Conservation (phyloP, 352 stramenopile species). For the Phytophthora sp. region DNA sequence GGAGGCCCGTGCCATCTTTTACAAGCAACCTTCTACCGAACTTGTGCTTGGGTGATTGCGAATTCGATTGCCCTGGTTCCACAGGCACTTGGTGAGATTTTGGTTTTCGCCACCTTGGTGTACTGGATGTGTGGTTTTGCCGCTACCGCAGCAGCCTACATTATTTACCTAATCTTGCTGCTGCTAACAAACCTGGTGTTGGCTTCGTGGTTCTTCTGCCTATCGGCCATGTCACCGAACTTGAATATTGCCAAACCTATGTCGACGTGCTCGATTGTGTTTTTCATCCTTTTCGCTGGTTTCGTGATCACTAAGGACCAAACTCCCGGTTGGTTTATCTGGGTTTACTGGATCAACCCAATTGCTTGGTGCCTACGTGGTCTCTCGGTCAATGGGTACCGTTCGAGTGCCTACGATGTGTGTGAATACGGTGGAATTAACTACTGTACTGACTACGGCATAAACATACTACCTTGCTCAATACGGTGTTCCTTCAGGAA, state of each 20-base stretch:
- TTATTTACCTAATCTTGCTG: slow-evolving; percentile 54
- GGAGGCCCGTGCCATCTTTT: slow-evolving; percentile 69
- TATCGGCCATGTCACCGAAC: slow-evolving; percentile 36
- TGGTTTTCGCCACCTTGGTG: slow-evolving; percentile 73
- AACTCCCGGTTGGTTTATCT: slow-evolving; percentile 38
- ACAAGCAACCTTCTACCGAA: slow-evolving; percentile 85
- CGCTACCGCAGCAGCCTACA: slow-evolving; percentile 27
- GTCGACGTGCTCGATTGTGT: slow-evolving; percentile 37
- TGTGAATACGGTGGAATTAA: slow-evolving; percentile 26
- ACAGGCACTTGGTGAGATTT: slow-evolving; percentile 47
- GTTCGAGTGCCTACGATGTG: slow-evolving; percentile 21
- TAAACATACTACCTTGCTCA: slow-evolving; percentile 30
- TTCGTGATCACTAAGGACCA: slow-evolving; percentile 46
- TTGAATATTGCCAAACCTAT: slow-evolving; percentile 51
- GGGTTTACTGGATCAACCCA: slow-evolving; percentile 48
- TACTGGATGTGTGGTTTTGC: slow-evolving; percentile 79
- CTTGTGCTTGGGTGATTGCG: slow-evolving; percentile 62
- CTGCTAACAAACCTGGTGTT: slow-evolving; percentile 58
- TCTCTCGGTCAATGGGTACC: slow-evolving; percentile 35
- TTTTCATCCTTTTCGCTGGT: slow-evolving; percentile 59
- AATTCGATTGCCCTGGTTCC: slow-evolving; percentile 38
- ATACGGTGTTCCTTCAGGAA: slow-evolving; percentile 28
- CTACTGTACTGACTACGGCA: slow-evolving; percentile 24
- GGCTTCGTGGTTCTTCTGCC: slow-evolving; percentile 53
- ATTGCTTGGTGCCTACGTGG: slow-evolving; percentile 25